A percentile compares a stretch with the other conserved stretches of the same genome.
Evolutionary conservation across 306 rosid species (phyloP).

Genomic region (Sesbania bispinosa): DNA sequence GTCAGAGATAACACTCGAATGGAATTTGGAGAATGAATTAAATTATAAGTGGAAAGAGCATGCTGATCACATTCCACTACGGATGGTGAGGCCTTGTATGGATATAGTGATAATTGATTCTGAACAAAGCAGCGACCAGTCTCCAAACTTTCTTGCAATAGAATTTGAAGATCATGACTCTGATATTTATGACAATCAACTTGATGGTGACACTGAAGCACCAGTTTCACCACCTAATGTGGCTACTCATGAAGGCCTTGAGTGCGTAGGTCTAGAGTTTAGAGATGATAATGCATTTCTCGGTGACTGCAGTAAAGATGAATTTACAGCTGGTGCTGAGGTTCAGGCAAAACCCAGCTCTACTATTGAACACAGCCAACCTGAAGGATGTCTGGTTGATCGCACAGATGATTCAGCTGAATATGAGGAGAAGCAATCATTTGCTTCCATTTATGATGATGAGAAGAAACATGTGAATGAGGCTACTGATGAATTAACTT

Average conservation of each 20-base stretch:
- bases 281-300: constrained; percentile 33
- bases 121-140: constrained; percentile 22
- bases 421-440: constrained; percentile 43
- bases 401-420: constrained; percentile 33
- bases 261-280: constrained; percentile 5
- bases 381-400: constrained; percentile 29
- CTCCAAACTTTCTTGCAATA: constrained; percentile 35
- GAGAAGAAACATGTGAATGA: constrained; percentile 23
- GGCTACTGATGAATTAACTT: constrained; percentile 34
- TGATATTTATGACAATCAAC: constrained; percentile 23
- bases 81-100: not conserved
- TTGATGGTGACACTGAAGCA: constrained; percentile 20
- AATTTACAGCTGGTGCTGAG: constrained; percentile 32
- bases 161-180: constrained; percentile 39
- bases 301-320: constrained; percentile 24
- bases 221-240: constrained; percentile 16
- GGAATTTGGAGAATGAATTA: constrained; percentile 21
- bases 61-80: constrained; percentile 25
- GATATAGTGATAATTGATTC: constrained; percentile 26
- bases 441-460: constrained; percentile 31
- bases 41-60: constrained; percentile 1
- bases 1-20: constrained; percentile 25
- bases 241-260: constrained; percentile 21
- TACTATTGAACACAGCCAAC: constrained; percentile 13
- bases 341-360: constrained; percentile 30